Base-by-base conservation (phyloP, 1,284 basidiomycete species). In the Papiliotrema laurentii region DNA sequence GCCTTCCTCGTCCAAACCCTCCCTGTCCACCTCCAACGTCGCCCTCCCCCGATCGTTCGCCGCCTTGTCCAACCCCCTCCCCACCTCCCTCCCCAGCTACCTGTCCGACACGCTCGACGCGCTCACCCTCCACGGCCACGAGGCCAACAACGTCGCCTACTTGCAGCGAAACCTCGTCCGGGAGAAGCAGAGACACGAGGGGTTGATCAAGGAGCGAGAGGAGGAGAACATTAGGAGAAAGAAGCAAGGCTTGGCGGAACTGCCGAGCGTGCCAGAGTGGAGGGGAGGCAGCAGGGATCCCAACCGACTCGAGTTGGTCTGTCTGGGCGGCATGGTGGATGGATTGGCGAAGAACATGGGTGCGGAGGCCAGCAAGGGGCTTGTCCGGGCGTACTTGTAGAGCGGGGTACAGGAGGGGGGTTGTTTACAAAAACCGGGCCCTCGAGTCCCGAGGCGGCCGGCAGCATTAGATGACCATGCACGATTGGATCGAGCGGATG, bases 121-220 rank as follows among this genome's bases (percentile, higher is more conserved):
- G 0, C 79, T 96, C 56, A 89, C 93, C 70, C 81, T 78, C 52
- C 89, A 91, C 78, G 83, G 84, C 60, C 88, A 87, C 50, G 92
- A 96, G 73, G 86, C 91, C 66, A 87, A 90, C 56, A 97, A 97
- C 72, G 81, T 97, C 50, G 91, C 88, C 43, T 98, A 93, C 79
- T 79, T 93, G 65, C 80, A 81, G 41, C 85, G 94, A 51, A 92
- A 97, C 73, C 91, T 97, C 63, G 86, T 85, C 22, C 82, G 94
- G 40, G 94, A 97, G 74, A 86, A 85, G 68, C 76, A 81, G 34
- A 83, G 83, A 55, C 89, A 91, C 53, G 94, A 98, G 54, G 77
- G 78, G 49, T 84, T 85, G 62, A 74, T 93, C 49, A 80, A 80
- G 61, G 90, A 90, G 71, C 82, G 91, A 60, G 87, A 87, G 68